A percentile compares a stretch with the other conserved stretches of the same genome.
Conservation (phyloP, 2,329 filamentous ascomycete genomes). For the Nemania sp. region DNA sequence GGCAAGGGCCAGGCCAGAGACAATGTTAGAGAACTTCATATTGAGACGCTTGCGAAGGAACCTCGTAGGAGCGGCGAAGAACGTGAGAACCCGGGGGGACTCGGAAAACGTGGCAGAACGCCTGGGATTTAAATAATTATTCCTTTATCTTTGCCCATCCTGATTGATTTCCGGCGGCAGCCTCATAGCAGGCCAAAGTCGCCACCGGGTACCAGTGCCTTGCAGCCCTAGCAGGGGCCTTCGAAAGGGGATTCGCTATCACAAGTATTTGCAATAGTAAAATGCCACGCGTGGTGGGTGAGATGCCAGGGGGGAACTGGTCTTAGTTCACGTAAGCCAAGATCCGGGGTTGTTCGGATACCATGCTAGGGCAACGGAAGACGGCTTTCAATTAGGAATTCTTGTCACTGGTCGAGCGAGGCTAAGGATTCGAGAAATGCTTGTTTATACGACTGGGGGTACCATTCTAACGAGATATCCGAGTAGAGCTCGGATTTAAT, state of each 20-base stretch:
- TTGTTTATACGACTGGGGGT: background rate
- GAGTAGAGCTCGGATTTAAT: background rate
- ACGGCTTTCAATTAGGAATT: background rate
- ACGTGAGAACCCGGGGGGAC: too few species aligned
- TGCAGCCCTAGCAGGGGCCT: background rate
- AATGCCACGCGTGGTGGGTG: too few species aligned
- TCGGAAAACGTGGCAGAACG: background rate
- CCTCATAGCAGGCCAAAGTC: too few species aligned
- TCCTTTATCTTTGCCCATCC: background rate
- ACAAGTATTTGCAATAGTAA: background rate
- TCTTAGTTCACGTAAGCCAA: constrained; percentile 21
- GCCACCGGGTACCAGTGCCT: background rate
- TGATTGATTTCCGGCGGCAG: too few species aligned
- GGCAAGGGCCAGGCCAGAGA: constrained; percentile 18
- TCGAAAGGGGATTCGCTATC: background rate
- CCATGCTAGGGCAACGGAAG: background rate
- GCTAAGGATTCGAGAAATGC: background rate
- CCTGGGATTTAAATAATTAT: constrained; percentile 11
- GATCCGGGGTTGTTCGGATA: constrained; percentile 10
- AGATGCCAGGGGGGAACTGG: too few species aligned
- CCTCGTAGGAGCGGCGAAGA: background rate
- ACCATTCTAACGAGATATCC: background rate
- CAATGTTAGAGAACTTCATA: constrained; percentile 24
- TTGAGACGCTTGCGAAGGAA: constrained; percentile 1
- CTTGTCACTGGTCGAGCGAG: background rate